These are phyloP conservation scores for Megacollybia marginata DNA, from an alignment of 768 basidiomycete genomes.

Conservation along the genomic window DNA sequence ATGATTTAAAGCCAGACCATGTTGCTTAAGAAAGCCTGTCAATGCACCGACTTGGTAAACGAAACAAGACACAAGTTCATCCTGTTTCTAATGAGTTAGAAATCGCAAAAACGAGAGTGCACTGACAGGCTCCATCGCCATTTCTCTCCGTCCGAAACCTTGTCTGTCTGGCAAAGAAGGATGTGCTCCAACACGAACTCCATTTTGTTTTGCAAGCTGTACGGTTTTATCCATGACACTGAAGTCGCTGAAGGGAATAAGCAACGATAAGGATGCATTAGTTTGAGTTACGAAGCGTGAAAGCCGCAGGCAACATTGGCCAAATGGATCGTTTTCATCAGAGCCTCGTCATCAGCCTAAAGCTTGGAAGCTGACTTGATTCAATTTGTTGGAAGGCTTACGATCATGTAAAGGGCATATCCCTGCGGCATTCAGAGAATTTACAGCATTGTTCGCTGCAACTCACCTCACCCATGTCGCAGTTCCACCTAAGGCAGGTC, in stretches of 20 bases:
- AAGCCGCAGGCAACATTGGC: constrained; percentile 66
- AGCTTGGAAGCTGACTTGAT: no score
- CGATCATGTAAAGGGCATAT: no score
- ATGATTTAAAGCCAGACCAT: constrained; percentile 49
- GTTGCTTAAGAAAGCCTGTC: constrained; percentile 46
- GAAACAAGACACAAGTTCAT: constrained; percentile 50
- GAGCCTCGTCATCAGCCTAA: constrained; percentile 34
- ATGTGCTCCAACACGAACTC: constrained; percentile 56
- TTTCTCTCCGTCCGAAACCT: constrained; percentile 60
- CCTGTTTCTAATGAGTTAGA: constrained; percentile 21
- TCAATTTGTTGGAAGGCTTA: no score
- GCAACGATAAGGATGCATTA: neutral
- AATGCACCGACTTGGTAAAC: constrained; percentile 66
- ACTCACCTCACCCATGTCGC: no score
- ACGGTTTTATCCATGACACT: constrained; percentile 61
- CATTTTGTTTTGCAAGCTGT: constrained; percentile 43
- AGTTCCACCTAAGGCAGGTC: no score
- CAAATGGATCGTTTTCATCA: constrained; percentile 50
- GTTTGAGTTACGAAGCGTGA: constrained; percentile 45
- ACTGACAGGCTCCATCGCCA: constrained; percentile 49
- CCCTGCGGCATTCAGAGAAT: no score
- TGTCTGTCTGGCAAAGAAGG: constrained; percentile 57
- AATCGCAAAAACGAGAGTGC: neutral
- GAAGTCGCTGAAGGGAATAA: constrained; percentile 38
- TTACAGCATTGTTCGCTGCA: no score